Evolutionary conservation across 164 flowering plant species (phyloP), one percentile per base, ranked within the genome.

Genomic region (Aristolochia contorta): DNA sequence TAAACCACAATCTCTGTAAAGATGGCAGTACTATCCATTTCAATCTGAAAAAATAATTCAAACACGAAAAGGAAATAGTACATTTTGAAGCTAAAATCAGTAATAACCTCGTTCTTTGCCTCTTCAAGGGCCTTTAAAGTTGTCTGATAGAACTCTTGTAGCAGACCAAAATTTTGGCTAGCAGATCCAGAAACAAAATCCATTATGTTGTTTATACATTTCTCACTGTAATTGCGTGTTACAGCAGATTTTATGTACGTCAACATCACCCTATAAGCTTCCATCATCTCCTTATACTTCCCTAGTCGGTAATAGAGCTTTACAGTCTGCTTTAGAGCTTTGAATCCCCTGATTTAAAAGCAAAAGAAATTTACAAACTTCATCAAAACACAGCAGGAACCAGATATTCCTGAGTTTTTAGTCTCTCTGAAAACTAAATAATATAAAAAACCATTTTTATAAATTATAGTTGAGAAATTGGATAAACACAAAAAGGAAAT

Each of bases 151-250:
- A 94, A 94, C 67, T 91, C 96, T 72, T 86, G 91, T 62, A 94
- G 74, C 58, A 91, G 92, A 65, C 75, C 79, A 71, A 87, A 89
- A 61, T 89, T 91, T 76, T 89, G 96, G 69, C 96, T 80, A 54
- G 97, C 96, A 61, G 96, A 86, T 12, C 96, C 97, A 75, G 99
- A 94, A 68, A 94, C 89, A 72, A 80, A 94, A 69, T 94, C 99
- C 97, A 94, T 91, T 58, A 94, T 85, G 67, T 80, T 91, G 81
- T 89, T 94, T 73, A 94, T 91, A 67, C 99, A 94, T 60, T 94
- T 91, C 68, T 94, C 99, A 73, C 99, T 94, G 58, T 94, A 94
- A 65, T 89, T 94, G 18, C 99, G 79, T 3, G 97, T 91, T 69
- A 94, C 99, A 37, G 99, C 97, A 56, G 99, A 94, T 63, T 87